Evolutionary conservation across 2,329 filamentous ascomycete species (phyloP), one percentile per base, ranked within the genome.

Genomic region (Bretziella fagacearum): DNA sequence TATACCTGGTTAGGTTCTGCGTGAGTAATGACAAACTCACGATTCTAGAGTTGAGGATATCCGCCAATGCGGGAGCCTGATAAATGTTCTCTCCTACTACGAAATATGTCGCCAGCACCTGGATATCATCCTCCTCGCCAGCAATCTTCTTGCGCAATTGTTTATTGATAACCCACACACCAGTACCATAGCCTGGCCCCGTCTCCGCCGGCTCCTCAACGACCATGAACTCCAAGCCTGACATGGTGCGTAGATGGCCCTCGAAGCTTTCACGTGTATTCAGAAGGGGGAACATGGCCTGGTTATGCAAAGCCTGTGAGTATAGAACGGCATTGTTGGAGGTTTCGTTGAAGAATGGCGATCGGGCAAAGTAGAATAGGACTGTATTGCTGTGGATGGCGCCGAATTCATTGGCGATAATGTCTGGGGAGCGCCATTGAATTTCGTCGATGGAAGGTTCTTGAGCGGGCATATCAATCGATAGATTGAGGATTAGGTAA

Each of bases 101-200:
- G 55, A 78, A 81, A 56, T 80, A 81, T 2, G 70, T 69, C 3
- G 70, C 65, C 32, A 77, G 70, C 0, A 80, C 66, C 2, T 61
- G 70, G 22, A 81, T 65, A 51, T 78, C 74, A 53, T 78, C 74
- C 22, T 74, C 70, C 11, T 66, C 63, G 4, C 66, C 65, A 33
- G 67, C 64, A 11, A 67, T 63, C 61, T 78, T 77, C 51, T 71
- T 66, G 43, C 77, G 65, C 22, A 70, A 75, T 61, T 81, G 77
- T 64, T 81, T 81, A 56, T 75, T 70, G 54, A 81, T 79, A 23
- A 80, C 73, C 77, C 77, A 81, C 6, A 81, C 74, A 23, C 76
- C 77, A 0, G 76, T 79, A 39, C 76, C 77, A 33, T 73, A 76
- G n/a, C 73, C 74, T 0, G 73, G 74, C 0, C 67, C 71, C 55